A percentile compares a stretch with the other conserved stretches of the same genome.
Conservation (phyloP, 345 rosid genomes). For the Corchorus capsularis region DNA sequence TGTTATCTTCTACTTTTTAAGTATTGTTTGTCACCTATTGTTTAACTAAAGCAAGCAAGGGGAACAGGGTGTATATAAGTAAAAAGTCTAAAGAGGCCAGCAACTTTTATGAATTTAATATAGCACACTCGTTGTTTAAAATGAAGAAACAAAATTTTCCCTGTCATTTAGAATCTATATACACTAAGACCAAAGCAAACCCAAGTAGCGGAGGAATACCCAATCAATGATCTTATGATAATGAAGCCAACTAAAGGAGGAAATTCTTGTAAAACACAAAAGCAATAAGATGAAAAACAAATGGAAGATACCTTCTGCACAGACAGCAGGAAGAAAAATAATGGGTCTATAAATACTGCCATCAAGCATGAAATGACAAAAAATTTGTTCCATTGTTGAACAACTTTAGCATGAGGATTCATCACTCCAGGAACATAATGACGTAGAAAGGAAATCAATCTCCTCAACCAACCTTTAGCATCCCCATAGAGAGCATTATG, state of each 20-base stretch:
- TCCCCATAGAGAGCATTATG: constrained; percentile 72
- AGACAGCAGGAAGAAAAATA: constrained; percentile 73
- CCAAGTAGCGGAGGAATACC: not conserved
- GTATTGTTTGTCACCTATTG: not conserved
- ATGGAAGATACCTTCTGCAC: constrained; percentile 43
- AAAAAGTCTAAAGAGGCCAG: not conserved
- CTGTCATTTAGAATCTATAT: not conserved
- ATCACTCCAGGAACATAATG: constrained; percentile 57
- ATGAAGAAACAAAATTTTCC: not conserved
- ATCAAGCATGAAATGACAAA: constrained; percentile 70
- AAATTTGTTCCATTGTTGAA: constrained; percentile 71
- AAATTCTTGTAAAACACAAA: not conserved
- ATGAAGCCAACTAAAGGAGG: not conserved
- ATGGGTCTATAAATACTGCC: constrained; percentile 68
- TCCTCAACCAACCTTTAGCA: constrained; percentile 83
- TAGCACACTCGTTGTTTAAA: not conserved
- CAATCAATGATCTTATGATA: not conserved
- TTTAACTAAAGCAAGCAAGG: constrained; percentile 6
- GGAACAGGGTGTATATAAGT: not conserved
- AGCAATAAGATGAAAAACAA: not conserved
- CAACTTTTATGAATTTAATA: not conserved
- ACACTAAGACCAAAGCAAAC: constrained; percentile 4
- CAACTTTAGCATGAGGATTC: constrained; percentile 74
- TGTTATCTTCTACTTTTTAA: too few relatives aligned
- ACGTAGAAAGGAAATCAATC: constrained; percentile 38